Evolutionary conservation across 208 protist species (phyloP).

Genomic region (Crithidia acanthocephali): DNA sequence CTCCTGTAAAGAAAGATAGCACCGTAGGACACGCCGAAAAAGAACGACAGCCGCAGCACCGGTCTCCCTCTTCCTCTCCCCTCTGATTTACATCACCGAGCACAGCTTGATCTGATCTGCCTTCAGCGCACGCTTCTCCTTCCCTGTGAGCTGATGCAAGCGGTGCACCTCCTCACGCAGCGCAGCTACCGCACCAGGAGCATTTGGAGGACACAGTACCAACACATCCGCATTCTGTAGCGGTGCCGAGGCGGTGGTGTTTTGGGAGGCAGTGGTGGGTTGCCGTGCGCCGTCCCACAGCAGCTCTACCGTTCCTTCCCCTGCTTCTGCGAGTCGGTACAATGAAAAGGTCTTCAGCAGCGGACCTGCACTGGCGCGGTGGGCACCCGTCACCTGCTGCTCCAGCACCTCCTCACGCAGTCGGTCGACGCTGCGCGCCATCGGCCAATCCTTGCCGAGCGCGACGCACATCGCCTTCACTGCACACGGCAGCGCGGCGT

Average conservation of each 20-base stretch:
- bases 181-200: constrained; percentile 18
- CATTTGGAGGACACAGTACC: constrained; percentile 32
- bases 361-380: not conserved
- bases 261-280: too few relatives aligned
- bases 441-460: constrained; percentile 48
- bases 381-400: constrained; percentile 10
- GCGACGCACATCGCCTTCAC: constrained; percentile 47
- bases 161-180: constrained; percentile 52
- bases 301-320: not conserved
- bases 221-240: constrained; percentile 63
- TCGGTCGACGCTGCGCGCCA: constrained; percentile 44
- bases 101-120: constrained; percentile 71
- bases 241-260: too few relatives aligned
- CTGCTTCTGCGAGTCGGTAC: constrained; percentile 2
- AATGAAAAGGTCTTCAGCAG: constrained; percentile 19
- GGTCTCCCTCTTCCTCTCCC: too few relatives aligned
- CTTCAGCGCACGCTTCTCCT: constrained; percentile 45
- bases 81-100: constrained; percentile 46
- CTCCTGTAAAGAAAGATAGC: too few relatives aligned
- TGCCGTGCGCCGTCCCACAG: constrained; percentile 1
- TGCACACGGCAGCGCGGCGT: constrained; percentile 22
- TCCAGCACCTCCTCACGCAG: constrained; percentile 41
- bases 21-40: too few relatives aligned
- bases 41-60: not conserved
- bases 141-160: constrained; percentile 52